Evolutionary conservation across 2,329 filamentous ascomycete species (phyloP).

Genomic region (Cladosporium austrohemisphaericum): DNA sequence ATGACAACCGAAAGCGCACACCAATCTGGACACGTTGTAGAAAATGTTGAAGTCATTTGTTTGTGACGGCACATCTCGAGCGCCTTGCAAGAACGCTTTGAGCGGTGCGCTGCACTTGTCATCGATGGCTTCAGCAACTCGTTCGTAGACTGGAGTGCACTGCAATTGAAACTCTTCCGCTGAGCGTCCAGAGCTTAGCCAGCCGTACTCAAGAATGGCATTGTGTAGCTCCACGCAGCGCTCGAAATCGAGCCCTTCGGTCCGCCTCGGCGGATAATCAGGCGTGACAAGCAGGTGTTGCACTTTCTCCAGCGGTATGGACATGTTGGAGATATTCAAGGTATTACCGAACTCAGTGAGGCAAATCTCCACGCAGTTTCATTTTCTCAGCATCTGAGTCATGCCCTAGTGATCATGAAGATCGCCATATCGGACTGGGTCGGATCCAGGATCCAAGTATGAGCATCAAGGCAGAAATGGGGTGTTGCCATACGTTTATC

Average conservation of each 20-base stretch:
- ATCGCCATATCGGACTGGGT: no score
- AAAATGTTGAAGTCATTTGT: slow-evolving; percentile 14
- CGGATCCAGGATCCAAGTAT: no score
- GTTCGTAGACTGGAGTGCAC: slow-evolving; percentile 6
- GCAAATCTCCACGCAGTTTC: no score
- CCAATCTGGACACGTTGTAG: slow-evolving; percentile 14
- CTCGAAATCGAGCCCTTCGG: slow-evolving; percentile 16
- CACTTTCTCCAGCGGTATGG: slow-evolving; percentile 10
- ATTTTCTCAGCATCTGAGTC: no score
- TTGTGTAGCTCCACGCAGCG: slow-evolving; percentile 19
- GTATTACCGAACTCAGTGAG: no score
- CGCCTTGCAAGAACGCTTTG: slow-evolving; percentile 15
- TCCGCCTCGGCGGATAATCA: slow-evolving; percentile 14
- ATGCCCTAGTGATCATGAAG: no score
- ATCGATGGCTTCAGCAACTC: not conserved
- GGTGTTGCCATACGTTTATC: no score
- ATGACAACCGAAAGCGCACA: slow-evolving; percentile 5
- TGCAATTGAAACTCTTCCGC: slow-evolving; percentile 12
- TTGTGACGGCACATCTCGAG: slow-evolving; percentile 5
- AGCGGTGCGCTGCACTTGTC: slow-evolving; percentile 11
- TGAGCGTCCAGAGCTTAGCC: slow-evolving; percentile 15
- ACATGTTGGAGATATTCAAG: not conserved
- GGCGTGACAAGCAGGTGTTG: slow-evolving; percentile 17
- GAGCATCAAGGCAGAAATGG: no score
- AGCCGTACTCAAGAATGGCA: slow-evolving; percentile 19